These are phyloP conservation scores for Bauhinia variegata DNA, from an alignment of 306 rosid genomes.

Conservation along the genomic window DNA sequence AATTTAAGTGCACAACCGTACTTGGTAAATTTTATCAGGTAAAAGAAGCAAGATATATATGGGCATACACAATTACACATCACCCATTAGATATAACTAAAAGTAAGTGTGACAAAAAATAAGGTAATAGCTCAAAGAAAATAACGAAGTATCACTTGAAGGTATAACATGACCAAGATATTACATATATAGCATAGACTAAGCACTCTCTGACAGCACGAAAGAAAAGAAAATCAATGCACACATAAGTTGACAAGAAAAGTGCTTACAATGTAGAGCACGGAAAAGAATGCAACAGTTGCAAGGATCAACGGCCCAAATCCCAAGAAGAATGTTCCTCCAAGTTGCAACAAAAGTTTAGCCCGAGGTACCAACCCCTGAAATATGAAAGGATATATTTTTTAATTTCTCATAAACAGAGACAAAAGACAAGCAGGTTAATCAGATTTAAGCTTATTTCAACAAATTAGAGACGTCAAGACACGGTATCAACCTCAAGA, in stretches of 20 bases:
- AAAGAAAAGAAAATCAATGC: slow-evolving; percentile 21
- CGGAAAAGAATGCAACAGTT: slow-evolving; percentile 66
- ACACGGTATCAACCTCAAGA: slow-evolving; percentile 75
- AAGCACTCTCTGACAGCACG: not conserved
- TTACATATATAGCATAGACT: slow-evolving; percentile 1
- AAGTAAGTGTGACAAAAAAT: slow-evolving; percentile 1
- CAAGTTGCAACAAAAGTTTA: slow-evolving; percentile 75
- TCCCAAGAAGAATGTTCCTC: slow-evolving; percentile 94
- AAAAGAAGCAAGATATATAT: too few species aligned
- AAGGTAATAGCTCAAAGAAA: slow-evolving; percentile 3
- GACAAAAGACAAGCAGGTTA: slow-evolving; percentile 9
- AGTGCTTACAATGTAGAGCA: slow-evolving; percentile 73
- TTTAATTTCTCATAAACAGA: slow-evolving; percentile 10
- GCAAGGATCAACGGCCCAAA: slow-evolving; percentile 88
- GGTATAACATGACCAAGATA: not conserved
- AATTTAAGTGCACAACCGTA: too few species aligned
- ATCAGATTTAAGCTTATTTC: slow-evolving; percentile 13
- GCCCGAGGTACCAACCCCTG: slow-evolving; percentile 96
- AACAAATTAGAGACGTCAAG: slow-evolving; percentile 11
- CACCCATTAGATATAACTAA: too few species aligned
- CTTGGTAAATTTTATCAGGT: too few species aligned
- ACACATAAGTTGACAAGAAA: slow-evolving; percentile 20
- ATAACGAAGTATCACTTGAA: not conserved
- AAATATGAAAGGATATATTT: slow-evolving; percentile 36
- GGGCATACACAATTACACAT: too few species aligned